Base-by-base conservation (phyloP, 345 rosid genomes). In the Dipteronia sinensis region DNA sequence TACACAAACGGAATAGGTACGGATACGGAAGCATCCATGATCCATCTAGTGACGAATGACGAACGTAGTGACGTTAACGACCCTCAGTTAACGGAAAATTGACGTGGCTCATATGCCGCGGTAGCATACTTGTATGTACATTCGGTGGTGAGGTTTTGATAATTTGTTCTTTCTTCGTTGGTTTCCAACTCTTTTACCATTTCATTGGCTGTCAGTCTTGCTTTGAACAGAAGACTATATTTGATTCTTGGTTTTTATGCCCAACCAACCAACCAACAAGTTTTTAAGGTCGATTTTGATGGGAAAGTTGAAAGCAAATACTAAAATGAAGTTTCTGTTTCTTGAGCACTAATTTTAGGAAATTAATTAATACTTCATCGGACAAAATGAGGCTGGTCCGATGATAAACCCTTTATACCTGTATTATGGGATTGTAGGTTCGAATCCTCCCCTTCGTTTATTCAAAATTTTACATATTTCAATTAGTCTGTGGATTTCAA, bases 31-130 rank as follows among this genome's bases (percentile, higher is more conserved):
- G 16, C 22, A 17, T 19, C 6, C 19, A n/a, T 59, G 12, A 17
- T 19, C 6, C 19, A n/a, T 59, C 12, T 20, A 66, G 23, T 34
- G 15, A n/a, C 8, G n/a, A 6, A 25, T 22, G 79, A 31, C 27
- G 53, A 27, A 64, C 4, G 44, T 17, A 10, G 40, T 46, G 34
- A 42, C n/a, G 53, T 40, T 15, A 31, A 47, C 22, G 67, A 12
- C 44, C 16, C 51, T 5, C 22, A 17, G 40, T 5, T 23, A 47
- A 79, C 63, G 42, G 67, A 19, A 73, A 62, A 6, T 20, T 61
- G 65, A 74, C 69, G 65, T 80, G 75, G 82, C 40, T 25, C 12
- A 1, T 42, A 17, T 40, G 27, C 13, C 31, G 4, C 13, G 72
- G 70, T 56, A 40, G 81, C 11, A 16, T 4, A 10, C 17, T 1